phyloP scores from a whole-genome alignment of 2,329 filamentous ascomycete genomes.

The Tolypocladium sp. region DNA sequence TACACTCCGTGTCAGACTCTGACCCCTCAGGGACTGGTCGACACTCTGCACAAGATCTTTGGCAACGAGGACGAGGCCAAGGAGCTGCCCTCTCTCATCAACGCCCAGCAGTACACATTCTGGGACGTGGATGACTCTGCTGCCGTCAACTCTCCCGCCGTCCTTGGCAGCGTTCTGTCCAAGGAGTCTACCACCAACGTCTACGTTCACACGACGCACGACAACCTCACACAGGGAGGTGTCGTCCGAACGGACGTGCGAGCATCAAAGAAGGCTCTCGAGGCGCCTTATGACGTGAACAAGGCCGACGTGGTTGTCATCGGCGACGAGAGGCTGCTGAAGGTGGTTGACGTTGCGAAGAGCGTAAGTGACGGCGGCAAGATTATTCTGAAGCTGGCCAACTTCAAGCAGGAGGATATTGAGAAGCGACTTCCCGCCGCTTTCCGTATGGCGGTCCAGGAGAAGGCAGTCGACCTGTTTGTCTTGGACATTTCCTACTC shows the following conservation, averaged over 20 bases:
- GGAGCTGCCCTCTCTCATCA: conserved; percentile 33
- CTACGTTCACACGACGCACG: conserved; percentile 52
- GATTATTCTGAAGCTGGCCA: conserved; percentile 66
- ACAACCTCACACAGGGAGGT: conserved; percentile 65
- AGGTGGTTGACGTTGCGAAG: conserved; percentile 65
- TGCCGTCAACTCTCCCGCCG: conserved; percentile 54
- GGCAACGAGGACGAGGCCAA: conserved; percentile 44
- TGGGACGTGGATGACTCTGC: conserved; percentile 79
- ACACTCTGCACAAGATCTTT: conserved; percentile 39
- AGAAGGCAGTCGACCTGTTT: conserved; percentile 63
- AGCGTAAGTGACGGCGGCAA: conserved; percentile 62
- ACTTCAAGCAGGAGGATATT: conserved; percentile 77
- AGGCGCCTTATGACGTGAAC: conserved; percentile 73
- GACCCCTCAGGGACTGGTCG: conserved; percentile 44
- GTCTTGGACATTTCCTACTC: conserved; percentile 65
- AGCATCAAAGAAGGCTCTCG: conserved; percentile 70
- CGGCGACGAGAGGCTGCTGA: conserved; percentile 70
- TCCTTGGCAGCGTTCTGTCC: conserved; percentile 52
- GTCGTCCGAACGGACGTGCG: conserved; percentile 77
- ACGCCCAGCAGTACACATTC: conserved; percentile 80
- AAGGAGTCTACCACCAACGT: conserved; percentile 60
- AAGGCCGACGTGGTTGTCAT: conserved; percentile 73
- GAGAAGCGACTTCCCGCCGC: conserved; percentile 73
- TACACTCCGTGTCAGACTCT: conserved; percentile 62
- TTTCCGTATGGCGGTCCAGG: conserved; percentile 62